Base-by-base conservation (phyloP, 371 early-diverging fungal genomes). In the Rhizomucor pusillus region DNA sequence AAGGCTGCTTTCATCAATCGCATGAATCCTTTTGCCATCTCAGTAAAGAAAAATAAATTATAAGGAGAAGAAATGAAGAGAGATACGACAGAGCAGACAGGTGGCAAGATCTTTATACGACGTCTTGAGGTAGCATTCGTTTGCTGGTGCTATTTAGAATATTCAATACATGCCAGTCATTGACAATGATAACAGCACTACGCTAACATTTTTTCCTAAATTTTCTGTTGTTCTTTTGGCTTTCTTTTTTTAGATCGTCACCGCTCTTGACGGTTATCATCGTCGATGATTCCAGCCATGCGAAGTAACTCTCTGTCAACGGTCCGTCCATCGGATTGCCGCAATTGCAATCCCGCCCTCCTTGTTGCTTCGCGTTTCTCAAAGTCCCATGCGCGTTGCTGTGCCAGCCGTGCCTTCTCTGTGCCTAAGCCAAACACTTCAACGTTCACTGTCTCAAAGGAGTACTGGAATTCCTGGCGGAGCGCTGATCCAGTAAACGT, bases 341-440 rank as follows among this genome's bases (percentile, higher is more conserved):
- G 64, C 10, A 81, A 57, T 41, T 78, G 77, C 22, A 83, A 54
- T 7, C 71, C 67, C 12, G 69, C 66, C 51, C 62, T 77, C 65
- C 58, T 69, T 55, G 29, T 52, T 11, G 81, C 81, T 34, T 83
- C 84, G 2, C 72, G 55, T 24, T 68, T 71, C 48, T 86, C 86
- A 73, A 84, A 86, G 16, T 69, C 60, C 84, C 83, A 83, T 6
- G 80, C 82, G 19, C 60, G 69, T 44, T 67, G 55, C 40, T 84
- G 82, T 24, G 56, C 33, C 16, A 57, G 63, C 35, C 66, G 66
- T 33, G 74, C 77, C 20, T 70, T 74, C 18, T 70, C 66, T 11
- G 67, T 74, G 1, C 84, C 85, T 18, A 84, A 46, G 0, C 85
- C 86, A 72, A 83, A 78, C 0, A 82, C 86, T 47, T 86, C 85